These are phyloP conservation scores for Candida silvatica DNA, from an alignment of 805 yeast species.

Conservation along the genomic window DNA sequence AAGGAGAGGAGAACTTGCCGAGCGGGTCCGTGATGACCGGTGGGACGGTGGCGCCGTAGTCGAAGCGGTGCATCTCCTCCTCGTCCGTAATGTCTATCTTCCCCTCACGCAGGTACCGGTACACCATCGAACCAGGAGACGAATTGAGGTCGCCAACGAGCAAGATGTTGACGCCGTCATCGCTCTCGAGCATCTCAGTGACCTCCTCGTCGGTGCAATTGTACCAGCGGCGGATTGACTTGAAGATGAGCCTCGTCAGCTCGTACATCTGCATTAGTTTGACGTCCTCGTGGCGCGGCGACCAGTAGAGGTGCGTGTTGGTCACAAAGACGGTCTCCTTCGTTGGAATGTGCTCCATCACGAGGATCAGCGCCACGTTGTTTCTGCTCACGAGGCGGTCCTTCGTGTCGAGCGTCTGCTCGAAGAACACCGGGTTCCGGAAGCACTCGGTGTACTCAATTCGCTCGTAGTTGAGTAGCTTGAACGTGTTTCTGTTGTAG, in stretches of 20 bases:
- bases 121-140: conserved; percentile 38
- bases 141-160: conserved; percentile 55
- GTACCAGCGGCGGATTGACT: conserved; percentile 19
- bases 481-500: conserved; percentile 39
- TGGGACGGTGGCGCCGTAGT: conserved; percentile 12
- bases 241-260: conserved; percentile 25
- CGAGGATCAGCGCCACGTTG: conserved; percentile 48
- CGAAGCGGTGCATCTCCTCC: conserved; percentile 13
- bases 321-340: conserved; percentile 34
- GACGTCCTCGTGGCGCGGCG: conserved; percentile 41
- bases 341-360: conserved; percentile 35
- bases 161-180: conserved; percentile 26
- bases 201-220: conserved; percentile 6
- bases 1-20: conserved; percentile 20
- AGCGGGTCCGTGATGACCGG: conserved; percentile 8
- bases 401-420: conserved; percentile 25
- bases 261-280: conserved; percentile 45
- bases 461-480: conserved; percentile 24
- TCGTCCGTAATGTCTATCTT: conserved; percentile 10
- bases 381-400: conserved; percentile 36
- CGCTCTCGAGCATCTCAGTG: conserved; percentile 9
- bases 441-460: conserved; percentile 26
- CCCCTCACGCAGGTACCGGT: conserved; percentile 31
- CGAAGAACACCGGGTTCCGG: conserved; percentile 18
- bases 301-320: conserved; percentile 60